Percentiles rank a stretch among this genome's conserved stretches.
Evolutionary conservation across 257 asterid genomes (phyloP).

Genomic region (Solanum pennellii): DNA sequence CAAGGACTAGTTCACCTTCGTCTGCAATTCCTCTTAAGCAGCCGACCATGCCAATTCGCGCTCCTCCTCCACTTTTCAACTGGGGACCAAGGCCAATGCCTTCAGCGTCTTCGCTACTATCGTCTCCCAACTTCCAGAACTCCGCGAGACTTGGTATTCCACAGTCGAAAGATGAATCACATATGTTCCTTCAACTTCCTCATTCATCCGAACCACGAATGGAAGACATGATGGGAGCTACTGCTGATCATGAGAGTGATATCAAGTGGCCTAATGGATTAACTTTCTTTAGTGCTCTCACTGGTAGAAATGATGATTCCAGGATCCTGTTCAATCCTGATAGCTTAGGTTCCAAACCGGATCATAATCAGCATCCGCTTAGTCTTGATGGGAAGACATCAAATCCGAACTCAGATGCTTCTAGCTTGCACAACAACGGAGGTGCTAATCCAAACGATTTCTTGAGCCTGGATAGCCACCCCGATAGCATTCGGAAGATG

Average conservation of each 20-base stretch:
- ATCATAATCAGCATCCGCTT: constrained; percentile 10
- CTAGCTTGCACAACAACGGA: constrained; percentile 21
- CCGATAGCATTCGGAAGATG: constrained; percentile 33
- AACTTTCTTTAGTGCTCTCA: constrained; percentile 68
- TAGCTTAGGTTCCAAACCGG: constrained; percentile 29
- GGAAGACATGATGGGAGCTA: constrained; percentile 47
- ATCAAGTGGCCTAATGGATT: constrained; percentile 95
- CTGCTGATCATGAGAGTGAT: constrained; percentile 47
- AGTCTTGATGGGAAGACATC: constrained; percentile 8
- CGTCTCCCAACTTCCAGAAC: constrained; percentile 49
- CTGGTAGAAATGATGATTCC: constrained; percentile 58
- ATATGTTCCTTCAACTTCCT: constrained; percentile 63
- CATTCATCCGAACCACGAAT: constrained; percentile 54
- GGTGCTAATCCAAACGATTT: constrained; percentile 38
- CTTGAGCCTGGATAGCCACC: constrained; percentile 71
- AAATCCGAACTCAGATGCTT: constrained; percentile 24
- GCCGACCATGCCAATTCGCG: constrained; percentile 38
- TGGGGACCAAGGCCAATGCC: constrained; percentile 75
- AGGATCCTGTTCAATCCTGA: constrained; percentile 64
- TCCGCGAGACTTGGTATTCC: constrained; percentile 41
- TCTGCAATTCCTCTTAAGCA: constrained; percentile 51
- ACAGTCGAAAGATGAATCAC: constrained; percentile 57
- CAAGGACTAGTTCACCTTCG: constrained; percentile 43
- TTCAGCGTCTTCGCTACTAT: constrained; percentile 25
- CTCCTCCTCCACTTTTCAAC: constrained; percentile 63